phyloP scores from a whole-genome alignment of 2,329 filamentous ascomycete species.

The Alternaria sp. region DNA sequence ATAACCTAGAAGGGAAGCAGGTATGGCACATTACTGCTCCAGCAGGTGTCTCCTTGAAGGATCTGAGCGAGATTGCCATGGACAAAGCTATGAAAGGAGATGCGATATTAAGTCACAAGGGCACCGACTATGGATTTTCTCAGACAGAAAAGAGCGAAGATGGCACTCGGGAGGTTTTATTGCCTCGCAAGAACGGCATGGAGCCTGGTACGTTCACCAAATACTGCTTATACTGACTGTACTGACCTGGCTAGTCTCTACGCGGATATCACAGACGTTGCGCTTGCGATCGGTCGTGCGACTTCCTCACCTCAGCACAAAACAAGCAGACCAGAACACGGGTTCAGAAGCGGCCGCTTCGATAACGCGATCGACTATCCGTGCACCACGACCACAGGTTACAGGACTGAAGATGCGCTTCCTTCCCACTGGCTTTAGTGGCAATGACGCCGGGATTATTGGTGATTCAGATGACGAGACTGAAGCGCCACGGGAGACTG shows the following conservation, averaged over 20 bases:
- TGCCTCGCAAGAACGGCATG: constrained; percentile 68
- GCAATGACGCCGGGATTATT: constrained; percentile 54
- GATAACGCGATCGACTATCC: constrained; percentile 60
- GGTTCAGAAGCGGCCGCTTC: constrained; percentile 53
- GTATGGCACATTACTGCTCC: constrained; percentile 84
- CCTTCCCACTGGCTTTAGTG: constrained; percentile 69
- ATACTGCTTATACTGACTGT: neutral
- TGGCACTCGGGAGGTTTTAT: constrained; percentile 67
- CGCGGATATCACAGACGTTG: constrained; percentile 65
- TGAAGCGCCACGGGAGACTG: constrained; percentile 48
- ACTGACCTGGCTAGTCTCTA: constrained; percentile 33
- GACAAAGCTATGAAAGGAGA: constrained; percentile 64
- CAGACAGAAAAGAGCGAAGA: constrained; percentile 61
- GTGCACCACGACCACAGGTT: constrained; percentile 70
- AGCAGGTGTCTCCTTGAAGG: constrained; percentile 71
- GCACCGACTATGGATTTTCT: constrained; percentile 69
- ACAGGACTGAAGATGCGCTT: constrained; percentile 73
- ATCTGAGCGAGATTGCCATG: constrained; percentile 71
- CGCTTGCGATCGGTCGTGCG: constrained; percentile 71
- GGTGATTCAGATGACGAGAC: constrained; percentile 55
- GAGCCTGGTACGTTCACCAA: constrained; percentile 58
- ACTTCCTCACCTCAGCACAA: constrained; percentile 56
- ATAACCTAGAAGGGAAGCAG: constrained; percentile 73
- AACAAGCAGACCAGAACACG: constrained; percentile 53
- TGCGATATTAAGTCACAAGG: constrained; percentile 69